Evolutionary conservation across 2,329 filamentous ascomycete species (phyloP).

Genomic region (Metarhizium robertsii): DNA sequence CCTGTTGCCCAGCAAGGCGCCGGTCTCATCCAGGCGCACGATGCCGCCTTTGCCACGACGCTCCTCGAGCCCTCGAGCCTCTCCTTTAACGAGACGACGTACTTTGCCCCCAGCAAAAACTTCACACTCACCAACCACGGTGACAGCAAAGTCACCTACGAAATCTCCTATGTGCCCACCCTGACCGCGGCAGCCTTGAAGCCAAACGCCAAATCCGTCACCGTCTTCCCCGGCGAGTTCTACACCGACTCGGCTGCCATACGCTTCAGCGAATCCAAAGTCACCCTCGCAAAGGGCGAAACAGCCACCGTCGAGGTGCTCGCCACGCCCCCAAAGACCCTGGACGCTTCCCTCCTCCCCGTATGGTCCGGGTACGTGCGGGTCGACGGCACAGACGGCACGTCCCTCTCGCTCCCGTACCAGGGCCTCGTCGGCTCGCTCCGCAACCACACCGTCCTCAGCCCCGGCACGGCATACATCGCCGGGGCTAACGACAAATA

Average conservation of each 20-base stretch:
- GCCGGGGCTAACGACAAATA: slow-evolving; percentile 16
- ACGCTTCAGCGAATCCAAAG: not conserved
- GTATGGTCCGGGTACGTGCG: slow-evolving; percentile 7
- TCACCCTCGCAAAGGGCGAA: not conserved
- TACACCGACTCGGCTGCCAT: not conserved
- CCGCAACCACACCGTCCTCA: slow-evolving; percentile 26
- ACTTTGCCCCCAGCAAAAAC: slow-evolving; percentile 33
- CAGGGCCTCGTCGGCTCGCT: slow-evolving; percentile 19
- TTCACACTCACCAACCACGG: slow-evolving; percentile 43
- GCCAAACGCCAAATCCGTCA: not conserved
- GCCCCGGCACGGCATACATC: slow-evolving; percentile 20
- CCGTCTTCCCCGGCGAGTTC: not conserved
- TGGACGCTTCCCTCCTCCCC: slow-evolving; percentile 2
- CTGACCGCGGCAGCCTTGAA: slow-evolving; percentile 36
- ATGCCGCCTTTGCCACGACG: slow-evolving; percentile 45
- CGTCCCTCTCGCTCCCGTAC: slow-evolving; percentile 24
- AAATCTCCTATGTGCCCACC: slow-evolving; percentile 32
- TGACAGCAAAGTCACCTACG: slow-evolving; percentile 33
- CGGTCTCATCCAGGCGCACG: slow-evolving; percentile 50
- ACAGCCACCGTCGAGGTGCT: slow-evolving; percentile 1
- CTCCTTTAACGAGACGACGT: slow-evolving; percentile 47
- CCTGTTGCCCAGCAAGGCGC: slow-evolving; percentile 52
- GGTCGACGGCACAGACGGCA: slow-evolving; percentile 15
- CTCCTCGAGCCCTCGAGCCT: slow-evolving; percentile 46
- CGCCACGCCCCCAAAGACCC: slow-evolving; percentile 1